Percentiles rank a stretch among this genome's conserved stretches.
Evolutionary conservation across 352 stramenopile species (phyloP).

Genomic region (Phytophthora cryptogea): DNA sequence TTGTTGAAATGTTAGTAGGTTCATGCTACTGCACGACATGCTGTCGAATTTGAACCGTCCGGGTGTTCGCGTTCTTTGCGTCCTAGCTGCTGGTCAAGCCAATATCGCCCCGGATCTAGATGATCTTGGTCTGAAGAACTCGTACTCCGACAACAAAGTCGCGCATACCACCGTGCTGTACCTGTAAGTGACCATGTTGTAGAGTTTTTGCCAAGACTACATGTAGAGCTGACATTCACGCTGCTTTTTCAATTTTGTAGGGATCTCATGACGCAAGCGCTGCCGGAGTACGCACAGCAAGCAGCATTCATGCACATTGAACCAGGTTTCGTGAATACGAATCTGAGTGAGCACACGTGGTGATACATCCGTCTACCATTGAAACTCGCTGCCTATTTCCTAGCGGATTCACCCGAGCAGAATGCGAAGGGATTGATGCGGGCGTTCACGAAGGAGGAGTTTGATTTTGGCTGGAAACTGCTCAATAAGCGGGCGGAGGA

Average conservation of each 20-base stretch:
- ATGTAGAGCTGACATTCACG: background rate
- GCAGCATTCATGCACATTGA: slow-evolving; percentile 15
- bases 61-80: slow-evolving; percentile 2
- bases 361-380: slow-evolving; percentile 1
- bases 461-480: slow-evolving; percentile 5
- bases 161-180: slow-evolving; percentile 1
- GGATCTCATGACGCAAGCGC: slow-evolving; percentile 9
- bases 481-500: slow-evolving; percentile 6
- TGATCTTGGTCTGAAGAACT: slow-evolving; percentile 9
- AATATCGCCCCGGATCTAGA: background rate
- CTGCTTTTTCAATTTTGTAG: background rate
- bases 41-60: slow-evolving; percentile 5
- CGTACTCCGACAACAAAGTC: background rate
- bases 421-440: background rate
- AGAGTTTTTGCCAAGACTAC: background rate
- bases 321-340: slow-evolving; percentile 11
- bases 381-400: background rate
- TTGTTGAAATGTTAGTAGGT: slow-evolving; percentile 3
- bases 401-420: slow-evolving; percentile 4
- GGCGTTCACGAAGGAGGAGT: slow-evolving; percentile 6
- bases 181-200: background rate
- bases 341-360: background rate
- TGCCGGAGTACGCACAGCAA: slow-evolving; percentile 5
- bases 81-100: slow-evolving; percentile 5
- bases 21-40: slow-evolving; percentile 16